These are phyloP conservation scores for Abelmoschus esculentus DNA, from an alignment of 345 rosid species.

Conservation along the genomic window DNA sequence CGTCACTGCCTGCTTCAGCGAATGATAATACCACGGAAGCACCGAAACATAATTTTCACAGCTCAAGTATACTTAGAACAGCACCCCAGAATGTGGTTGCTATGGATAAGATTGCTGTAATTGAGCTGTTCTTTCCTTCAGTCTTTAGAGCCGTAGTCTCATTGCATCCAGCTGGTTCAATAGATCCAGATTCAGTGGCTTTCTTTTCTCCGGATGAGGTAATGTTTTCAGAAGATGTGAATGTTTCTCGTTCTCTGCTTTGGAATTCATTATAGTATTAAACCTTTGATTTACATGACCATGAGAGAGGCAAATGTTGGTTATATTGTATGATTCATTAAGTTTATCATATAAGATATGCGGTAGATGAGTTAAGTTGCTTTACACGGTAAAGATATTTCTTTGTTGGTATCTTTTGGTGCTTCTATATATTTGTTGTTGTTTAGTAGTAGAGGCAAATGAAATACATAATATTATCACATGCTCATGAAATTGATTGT, in stretches of 20 bases:
- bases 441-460: not conserved
- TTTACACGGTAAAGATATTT: not conserved
- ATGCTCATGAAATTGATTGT: not conserved
- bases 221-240: slow-evolving; percentile 8
- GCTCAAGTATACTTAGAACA: slow-evolving; percentile 51
- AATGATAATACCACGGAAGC: slow-evolving; percentile 22
- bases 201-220: slow-evolving; percentile 99
- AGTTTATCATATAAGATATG: not conserved
- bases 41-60: slow-evolving; percentile 28
- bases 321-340: not conserved
- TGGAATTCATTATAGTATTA: not conserved
- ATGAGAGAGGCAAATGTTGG: not conserved
- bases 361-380: not conserved
- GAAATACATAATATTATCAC: not conserved
- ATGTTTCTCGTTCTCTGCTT: not conserved
- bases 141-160: slow-evolving; percentile 75
- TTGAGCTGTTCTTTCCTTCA: slow-evolving; percentile 64
- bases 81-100: slow-evolving; percentile 31
- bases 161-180: slow-evolving; percentile 85
- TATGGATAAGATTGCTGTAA: slow-evolving; percentile 54
- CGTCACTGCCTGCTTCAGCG: too few species aligned
- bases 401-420: not conserved
- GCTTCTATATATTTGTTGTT: not conserved
- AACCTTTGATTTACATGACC: not conserved
- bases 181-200: slow-evolving; percentile 82